Conservation (phyloP, 1,284 basidiomycete genomes). For the Hypsizygus ulmarius region DNA sequence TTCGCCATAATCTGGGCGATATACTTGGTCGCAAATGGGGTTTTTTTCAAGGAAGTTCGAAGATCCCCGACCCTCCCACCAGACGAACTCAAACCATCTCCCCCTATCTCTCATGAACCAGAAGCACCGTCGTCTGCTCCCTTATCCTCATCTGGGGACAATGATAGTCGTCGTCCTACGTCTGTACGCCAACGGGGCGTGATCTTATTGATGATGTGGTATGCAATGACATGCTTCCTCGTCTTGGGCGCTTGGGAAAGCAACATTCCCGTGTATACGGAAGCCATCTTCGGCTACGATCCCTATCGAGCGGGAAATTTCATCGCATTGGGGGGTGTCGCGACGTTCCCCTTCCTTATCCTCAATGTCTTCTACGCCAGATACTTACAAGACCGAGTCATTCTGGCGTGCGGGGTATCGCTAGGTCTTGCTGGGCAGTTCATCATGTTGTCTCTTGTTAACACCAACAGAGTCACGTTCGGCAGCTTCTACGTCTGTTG, state of each 20-base stretch:
- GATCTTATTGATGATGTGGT: constrained; percentile 68
- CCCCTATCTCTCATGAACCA: not conserved
- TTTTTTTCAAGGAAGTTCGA: constrained; percentile 54
- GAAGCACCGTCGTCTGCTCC: too few species aligned
- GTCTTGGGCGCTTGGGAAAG: constrained; percentile 70
- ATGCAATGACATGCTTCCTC: constrained; percentile 72
- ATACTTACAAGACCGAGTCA: constrained; percentile 58
- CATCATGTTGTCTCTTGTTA: constrained; percentile 46
- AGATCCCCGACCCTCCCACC: constrained; percentile 10
- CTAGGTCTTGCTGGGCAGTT: constrained; percentile 54
- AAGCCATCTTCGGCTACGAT: constrained; percentile 49
- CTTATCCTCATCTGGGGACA: not conserved
- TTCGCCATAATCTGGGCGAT: constrained; percentile 54
- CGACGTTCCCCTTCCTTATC: constrained; percentile 65
- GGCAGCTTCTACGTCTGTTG: constrained; percentile 59
- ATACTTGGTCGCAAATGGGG: constrained; percentile 45
- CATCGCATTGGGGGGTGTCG: constrained; percentile 63
- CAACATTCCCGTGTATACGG: constrained; percentile 67
- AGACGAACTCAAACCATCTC: constrained; percentile 5
- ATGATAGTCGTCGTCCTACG: constrained; percentile 2
- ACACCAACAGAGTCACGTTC: constrained; percentile 41
- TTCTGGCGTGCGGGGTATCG: constrained; percentile 51
- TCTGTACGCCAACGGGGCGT: constrained; percentile 46
- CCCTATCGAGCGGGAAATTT: constrained; percentile 69
- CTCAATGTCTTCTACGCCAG: constrained; percentile 55